Evolutionary conservation across 2,329 filamentous ascomycete species (phyloP).

Genomic region (Leptographium radiaticola): DNA sequence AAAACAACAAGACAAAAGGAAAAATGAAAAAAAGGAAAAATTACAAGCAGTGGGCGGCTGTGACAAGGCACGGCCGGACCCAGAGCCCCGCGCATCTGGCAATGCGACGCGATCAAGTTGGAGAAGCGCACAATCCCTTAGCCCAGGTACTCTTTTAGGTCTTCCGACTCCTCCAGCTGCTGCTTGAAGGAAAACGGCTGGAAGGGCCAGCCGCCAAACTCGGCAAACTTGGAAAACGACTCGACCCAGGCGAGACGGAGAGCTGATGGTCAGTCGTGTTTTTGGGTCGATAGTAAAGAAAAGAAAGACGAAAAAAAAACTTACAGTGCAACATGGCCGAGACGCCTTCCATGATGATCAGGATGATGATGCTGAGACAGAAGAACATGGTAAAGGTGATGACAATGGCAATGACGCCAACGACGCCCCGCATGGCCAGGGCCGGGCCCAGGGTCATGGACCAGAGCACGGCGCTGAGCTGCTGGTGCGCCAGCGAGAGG

Average conservation of each 20-base stretch:
- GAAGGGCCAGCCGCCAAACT: slow-evolving; percentile 80
- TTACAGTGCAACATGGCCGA: slow-evolving; percentile 76
- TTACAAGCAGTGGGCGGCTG: neutral
- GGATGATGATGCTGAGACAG: slow-evolving; percentile 51
- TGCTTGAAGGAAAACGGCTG: slow-evolving; percentile 78
- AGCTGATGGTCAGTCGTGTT: slow-evolving; percentile 10
- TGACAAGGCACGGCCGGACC: too few relatives aligned
- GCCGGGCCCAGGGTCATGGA: slow-evolving; percentile 81
- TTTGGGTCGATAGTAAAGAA: neutral
- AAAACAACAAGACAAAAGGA: neutral
- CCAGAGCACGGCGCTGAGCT: slow-evolving; percentile 92
- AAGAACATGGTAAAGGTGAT: slow-evolving; percentile 84
- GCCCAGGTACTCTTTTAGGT: slow-evolving; percentile 41
- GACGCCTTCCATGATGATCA: slow-evolving; percentile 92
- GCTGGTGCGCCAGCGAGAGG: slow-evolving; percentile 90
- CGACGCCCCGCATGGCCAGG: slow-evolving; percentile 50
- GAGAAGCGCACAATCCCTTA: slow-evolving; percentile 14
- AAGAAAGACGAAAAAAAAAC: slow-evolving; percentile 4
- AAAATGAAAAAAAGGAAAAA: slow-evolving; percentile 1
- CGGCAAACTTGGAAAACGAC: slow-evolving; percentile 94
- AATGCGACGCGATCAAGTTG: neutral
- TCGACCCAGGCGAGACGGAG: slow-evolving; percentile 92
- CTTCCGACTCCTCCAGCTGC: slow-evolving; percentile 70
- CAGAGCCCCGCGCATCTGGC: neutral
- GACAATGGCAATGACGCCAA: slow-evolving; percentile 71